phyloP scores from a whole-genome alignment of 306 rosid genomes.

The cucumber (Cucumis sativus) region Cucumber_9930_V3 NC_026656.2:21133001-21133500 shows the following conservation, averaged over 20 bases:
- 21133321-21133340: conserved; percentile 41
- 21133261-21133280: conserved; percentile 42
- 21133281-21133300: conserved; percentile 86
- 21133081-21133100: conserved; percentile 76
- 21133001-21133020: conserved; percentile 41
- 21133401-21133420: conserved; percentile 69
- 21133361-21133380: conserved; percentile 54
- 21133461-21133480: conserved; percentile 45
- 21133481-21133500: conserved; percentile 48
- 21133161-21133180: conserved; percentile 56
- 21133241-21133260: conserved; percentile 58
- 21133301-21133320: conserved; percentile 68
- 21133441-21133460: conserved; percentile 87
- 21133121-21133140: conserved; percentile 35
- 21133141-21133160: conserved; percentile 46
- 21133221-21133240: conserved; percentile 37
- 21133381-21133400: conserved; percentile 87
- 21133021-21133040: conserved; percentile 27
- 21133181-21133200: conserved; percentile 60
- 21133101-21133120: conserved; percentile 83
- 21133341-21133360: conserved; percentile 57
- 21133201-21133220: conserved; percentile 79
- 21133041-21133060: conserved; percentile 35
- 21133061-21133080: conserved; percentile 53
- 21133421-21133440: conserved; percentile 74